Evolutionary conservation across 148 eudicot species (phyloP).

Genomic region (Camellia granthamiana): DNA sequence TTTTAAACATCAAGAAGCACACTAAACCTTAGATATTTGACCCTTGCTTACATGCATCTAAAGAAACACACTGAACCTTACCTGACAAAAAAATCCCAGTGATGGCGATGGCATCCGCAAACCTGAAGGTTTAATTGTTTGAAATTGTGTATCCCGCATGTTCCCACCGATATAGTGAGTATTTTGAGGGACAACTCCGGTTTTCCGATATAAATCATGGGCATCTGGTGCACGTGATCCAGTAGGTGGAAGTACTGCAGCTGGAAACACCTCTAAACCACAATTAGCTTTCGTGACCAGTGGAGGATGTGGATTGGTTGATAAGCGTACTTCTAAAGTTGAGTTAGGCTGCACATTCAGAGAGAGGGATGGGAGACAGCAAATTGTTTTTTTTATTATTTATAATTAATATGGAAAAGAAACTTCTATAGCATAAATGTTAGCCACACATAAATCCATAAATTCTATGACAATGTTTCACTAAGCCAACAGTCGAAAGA

Average conservation of each 20-base stretch:
- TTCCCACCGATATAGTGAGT: constrained; percentile 19
- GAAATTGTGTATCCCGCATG: constrained; percentile 25
- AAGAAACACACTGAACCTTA: constrained; percentile 16
- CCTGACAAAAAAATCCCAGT: constrained; percentile 83
- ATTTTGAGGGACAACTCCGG: constrained; percentile 22
- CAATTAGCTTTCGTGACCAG: constrained; percentile 23
- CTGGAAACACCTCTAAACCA: constrained; percentile 29
- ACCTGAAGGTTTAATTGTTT: constrained; percentile 66
- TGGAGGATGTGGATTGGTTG: constrained; percentile 26
- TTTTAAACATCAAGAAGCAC: neutral
- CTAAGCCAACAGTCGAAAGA: neutral
- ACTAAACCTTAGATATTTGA: neutral
- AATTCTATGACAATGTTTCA: neutral
- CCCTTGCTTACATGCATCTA: neutral
- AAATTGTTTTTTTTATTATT: too few relatives aligned
- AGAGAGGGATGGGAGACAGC: constrained; percentile 2
- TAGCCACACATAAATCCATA: neutral
- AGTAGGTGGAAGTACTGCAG: constrained; percentile 22
- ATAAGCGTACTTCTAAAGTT: constrained; percentile 20
- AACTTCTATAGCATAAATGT: neutral
- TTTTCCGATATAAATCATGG: constrained; percentile 23
- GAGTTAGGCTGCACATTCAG: constrained; percentile 32
- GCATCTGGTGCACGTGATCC: constrained; percentile 26
- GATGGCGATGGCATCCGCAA: constrained; percentile 96
- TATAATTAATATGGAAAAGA: neutral